These are phyloP conservation scores for Trypanosoma conorhini DNA, from an alignment of 208 protist genomes.

Conservation along the genomic window DNA sequence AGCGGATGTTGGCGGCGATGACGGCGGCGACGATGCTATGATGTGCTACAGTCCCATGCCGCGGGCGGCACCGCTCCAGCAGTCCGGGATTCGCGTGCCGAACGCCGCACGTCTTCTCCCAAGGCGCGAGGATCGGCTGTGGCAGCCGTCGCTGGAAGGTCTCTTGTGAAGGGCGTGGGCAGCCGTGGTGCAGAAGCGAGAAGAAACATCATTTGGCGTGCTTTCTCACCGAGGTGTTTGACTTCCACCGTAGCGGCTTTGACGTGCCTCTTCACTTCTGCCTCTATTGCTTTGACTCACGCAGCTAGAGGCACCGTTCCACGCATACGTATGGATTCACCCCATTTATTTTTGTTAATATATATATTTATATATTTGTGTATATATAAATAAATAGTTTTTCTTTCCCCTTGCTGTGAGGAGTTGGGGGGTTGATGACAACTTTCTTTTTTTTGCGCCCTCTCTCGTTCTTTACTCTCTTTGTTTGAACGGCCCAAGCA, in stretches of 20 bases:
- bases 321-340: background rate
- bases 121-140: constrained; percentile 69
- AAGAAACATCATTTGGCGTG: background rate
- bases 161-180: constrained; percentile 4
- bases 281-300: background rate
- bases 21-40: constrained; percentile 5
- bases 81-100: background rate
- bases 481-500: background rate
- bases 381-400: no score
- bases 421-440: background rate
- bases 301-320: background rate
- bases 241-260: background rate
- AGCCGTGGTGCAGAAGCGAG: background rate
- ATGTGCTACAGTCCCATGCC: constrained; percentile 14
- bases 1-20: background rate
- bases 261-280: background rate
- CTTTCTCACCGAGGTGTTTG: background rate
- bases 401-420: background rate
- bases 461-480: background rate
- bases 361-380: background rate
- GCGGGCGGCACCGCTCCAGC: background rate
- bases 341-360: background rate
- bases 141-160: constrained; percentile 58
- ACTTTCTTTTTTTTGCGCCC: background rate
- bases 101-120: constrained; percentile 56